Base-by-base conservation (phyloP, 2,329 filamentous ascomycete genomes). In the Fusarium gaditjirri region DNA sequence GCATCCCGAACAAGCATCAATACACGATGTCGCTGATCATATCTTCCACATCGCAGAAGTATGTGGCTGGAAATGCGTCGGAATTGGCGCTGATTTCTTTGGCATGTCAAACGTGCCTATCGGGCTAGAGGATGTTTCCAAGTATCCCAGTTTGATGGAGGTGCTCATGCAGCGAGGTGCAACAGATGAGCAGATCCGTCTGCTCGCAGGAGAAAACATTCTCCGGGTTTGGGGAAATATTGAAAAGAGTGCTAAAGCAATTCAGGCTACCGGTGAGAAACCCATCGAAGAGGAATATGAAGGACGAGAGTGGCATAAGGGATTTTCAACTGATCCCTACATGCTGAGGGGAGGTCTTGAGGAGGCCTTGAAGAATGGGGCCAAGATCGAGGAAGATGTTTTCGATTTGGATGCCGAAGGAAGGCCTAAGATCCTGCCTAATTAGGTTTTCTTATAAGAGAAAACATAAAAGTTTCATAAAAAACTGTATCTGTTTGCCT, bases 11-110 rank as follows among this genome's bases (percentile, higher is more conserved):
- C 74, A 76, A 38, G 78, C 77, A 14, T 79, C 75, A 7, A 78
- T 82, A 42, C 73, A 82, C 31, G 72, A 78, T 42, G 81, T 84
- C 1, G 79, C 81, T 11, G 81, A 84, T 52, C 81, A 81, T 56
- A 76, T 80, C 33, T 55, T 72, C 10, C 75, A 78, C 44, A 73
- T 81, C 12, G 78, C 75, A 7, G 65, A 79, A 25, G 57, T 76
- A 12, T 75, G 72, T n/a, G 81, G 82, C 3, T 84, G 79, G 78
- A 78, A 79, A 7, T 78, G 80, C 58, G 78, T 83, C 10, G 82
- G 82, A 8, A 74, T 83, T 6, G 82, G 82, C 3, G 80, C 76
- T 10, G 81, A 83, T 63, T 80, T 80, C 68, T 77, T 78, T 27
- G 81, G 81, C 14, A 82, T 80, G n/a, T 65, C 68, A 8, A 71